Evolutionary conservation across 106 monocot species (phyloP).

Genomic region (Dendrobium officinale): DNA sequence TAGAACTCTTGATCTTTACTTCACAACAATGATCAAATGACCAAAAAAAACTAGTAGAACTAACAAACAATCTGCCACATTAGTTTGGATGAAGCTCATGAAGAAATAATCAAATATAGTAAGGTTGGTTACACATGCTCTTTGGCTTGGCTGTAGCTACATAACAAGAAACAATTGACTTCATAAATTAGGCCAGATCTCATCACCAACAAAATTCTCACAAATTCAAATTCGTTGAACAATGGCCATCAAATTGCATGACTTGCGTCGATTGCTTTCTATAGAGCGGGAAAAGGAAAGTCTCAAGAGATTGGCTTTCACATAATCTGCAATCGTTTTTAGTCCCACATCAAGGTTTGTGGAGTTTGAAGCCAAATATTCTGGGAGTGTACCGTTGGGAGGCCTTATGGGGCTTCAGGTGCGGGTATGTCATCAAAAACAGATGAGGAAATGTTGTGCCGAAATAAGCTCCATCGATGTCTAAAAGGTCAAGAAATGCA

Average conservation of each 20-base stretch:
- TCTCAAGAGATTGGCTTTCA: too few species aligned
- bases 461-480: constrained; percentile 77
- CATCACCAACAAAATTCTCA: too few species aligned
- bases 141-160: neutral
- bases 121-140: neutral
- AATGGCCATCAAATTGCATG: too few species aligned
- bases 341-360: constrained; percentile 28
- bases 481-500: constrained; percentile 15
- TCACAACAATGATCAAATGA: neutral
- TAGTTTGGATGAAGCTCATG: neutral
- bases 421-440: constrained; percentile 69
- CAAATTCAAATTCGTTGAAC: too few species aligned
- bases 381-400: constrained; percentile 62
- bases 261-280: too few species aligned
- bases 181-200: too few species aligned
- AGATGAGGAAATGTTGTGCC: constrained; percentile 84
- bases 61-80: neutral
- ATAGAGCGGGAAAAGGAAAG: too few species aligned
- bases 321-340: too few species aligned
- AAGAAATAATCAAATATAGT: neutral
- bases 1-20: neutral
- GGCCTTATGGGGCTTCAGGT: constrained; percentile 62
- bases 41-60: neutral
- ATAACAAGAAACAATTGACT: neutral
- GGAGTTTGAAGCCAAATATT: constrained; percentile 76